Conservation (phyloP, 2,329 filamentous ascomycete species). For the Neophaeococcomyces aloes region DNA sequence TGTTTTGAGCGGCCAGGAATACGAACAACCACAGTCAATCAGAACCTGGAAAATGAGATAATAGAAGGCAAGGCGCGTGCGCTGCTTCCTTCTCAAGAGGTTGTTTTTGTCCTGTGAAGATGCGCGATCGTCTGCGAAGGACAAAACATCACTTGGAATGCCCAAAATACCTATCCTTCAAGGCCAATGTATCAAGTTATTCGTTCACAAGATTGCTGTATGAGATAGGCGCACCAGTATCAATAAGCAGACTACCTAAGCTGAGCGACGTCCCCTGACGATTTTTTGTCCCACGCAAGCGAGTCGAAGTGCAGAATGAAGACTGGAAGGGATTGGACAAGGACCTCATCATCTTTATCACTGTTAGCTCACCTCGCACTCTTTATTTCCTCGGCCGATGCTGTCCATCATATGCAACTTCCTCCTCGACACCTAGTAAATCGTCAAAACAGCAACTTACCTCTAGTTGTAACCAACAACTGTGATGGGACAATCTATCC, state of each 20-base stretch:
- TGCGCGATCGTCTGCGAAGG: neutral
- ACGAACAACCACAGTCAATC: neutral
- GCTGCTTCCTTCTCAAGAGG: neutral
- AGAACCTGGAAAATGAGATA: neutral
- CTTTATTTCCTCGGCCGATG: neutral
- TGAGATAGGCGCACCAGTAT: no score
- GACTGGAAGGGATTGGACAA: no score
- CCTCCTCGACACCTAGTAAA: constrained; percentile 18
- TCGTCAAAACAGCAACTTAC: constrained; percentile 35
- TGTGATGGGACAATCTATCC: constrained; percentile 66
- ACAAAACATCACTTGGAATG: neutral
- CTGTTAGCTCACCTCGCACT: neutral
- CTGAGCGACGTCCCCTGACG: no score
- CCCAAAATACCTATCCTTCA: no score
- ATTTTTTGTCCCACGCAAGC: no score
- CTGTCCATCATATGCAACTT: constrained; percentile 23
- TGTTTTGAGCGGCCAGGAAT: neutral
- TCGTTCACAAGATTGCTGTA: no score
- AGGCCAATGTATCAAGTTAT: no score
- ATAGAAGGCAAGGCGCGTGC: neutral
- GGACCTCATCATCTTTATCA: neutral
- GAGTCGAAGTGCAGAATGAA: no score
- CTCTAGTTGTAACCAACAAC: constrained; percentile 59
- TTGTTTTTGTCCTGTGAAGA: neutral
- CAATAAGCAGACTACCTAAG: no score